Base-by-base conservation (phyloP, 305 asterid genomes). In the Solanum aculeatissimum region DNA sequence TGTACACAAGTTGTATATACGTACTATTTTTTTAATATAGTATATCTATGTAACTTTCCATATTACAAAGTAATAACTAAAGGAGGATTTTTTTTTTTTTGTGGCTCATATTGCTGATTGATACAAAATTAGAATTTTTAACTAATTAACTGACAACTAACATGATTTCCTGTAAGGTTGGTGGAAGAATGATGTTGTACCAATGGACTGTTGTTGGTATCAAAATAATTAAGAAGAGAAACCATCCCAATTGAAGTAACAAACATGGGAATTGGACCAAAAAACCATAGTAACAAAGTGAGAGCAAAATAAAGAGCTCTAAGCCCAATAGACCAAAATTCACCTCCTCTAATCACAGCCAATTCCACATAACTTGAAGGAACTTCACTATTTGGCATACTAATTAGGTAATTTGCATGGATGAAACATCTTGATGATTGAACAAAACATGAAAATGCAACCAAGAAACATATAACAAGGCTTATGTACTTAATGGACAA, bases 251-350 rank as follows among this genome's bases (percentile, higher is more conserved):
- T 80, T 14, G 96, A 91, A 55, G 92, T 84, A 53, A 84, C 90
- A 77, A 94, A 93, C 97, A 94, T 93, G 5, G 98, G 98, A 12
- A 94, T 92, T 9, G 98, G 96, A 5, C 97, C 96, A 40, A 94
- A 94, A 53, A 94, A 93, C 98, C 96, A 94, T 19, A 92, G 77
- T 90, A 94, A 82, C 87, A 94, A 86, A 45, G 91, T 81, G 21
- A 90, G 86, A 14, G 98, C 93, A 43, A 93, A 93, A 77, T 93
- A 94, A 12, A 94, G 77, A 9, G 98, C 96, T 69, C 97, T 90
- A 32, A 93, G 89, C 15, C 98, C 96, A 43, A 94, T 60, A 13
- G 98, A 92, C 98, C 98, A 94, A 88, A 92, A 94, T 71, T 92
- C 90, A 63, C 97, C 95, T 21, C 95, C 97, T 3, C 95, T 92